phyloP scores from a whole-genome alignment of 1,139 yeast species.

The Pichia sp. region DNA sequence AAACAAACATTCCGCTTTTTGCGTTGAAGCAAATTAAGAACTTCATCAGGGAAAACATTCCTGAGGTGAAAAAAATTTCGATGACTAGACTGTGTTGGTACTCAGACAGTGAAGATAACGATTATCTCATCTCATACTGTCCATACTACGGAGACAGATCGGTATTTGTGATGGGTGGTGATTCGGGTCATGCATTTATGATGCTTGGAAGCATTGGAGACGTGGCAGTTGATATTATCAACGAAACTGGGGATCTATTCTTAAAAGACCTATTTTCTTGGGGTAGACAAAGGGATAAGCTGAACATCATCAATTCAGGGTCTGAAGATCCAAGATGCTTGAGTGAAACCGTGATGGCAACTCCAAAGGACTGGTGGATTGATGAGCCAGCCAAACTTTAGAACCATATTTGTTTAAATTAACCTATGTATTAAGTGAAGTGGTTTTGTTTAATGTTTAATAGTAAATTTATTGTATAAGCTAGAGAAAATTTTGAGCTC shows the following conservation, averaged over 20 bases:
- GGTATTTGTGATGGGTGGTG: conserved; percentile 35
- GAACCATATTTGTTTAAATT: not conserved
- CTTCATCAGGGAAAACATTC: conserved; percentile 23
- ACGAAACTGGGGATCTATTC: conserved; percentile 19
- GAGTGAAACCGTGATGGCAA: conserved; percentile 25
- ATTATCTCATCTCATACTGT: conserved; percentile 32
- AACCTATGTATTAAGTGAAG: too few species aligned
- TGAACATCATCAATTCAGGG: conserved; percentile 27
- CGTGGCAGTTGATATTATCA: conserved; percentile 23
- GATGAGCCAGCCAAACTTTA: not conserved
- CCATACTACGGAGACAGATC: conserved; percentile 29
- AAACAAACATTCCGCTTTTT: conserved; percentile 20
- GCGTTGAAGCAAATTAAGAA: conserved; percentile 24
- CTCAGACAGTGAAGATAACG: conserved; percentile 34
- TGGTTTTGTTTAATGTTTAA: too few species aligned
- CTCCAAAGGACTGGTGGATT: conserved; percentile 26
- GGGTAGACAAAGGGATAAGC: conserved; percentile 26
- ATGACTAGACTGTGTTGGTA: conserved; percentile 31
- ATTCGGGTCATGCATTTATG: conserved; percentile 36
- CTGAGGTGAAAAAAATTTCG: conserved; percentile 22
- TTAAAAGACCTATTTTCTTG: conserved; percentile 28
- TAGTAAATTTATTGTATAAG: too few species aligned
- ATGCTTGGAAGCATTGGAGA: conserved; percentile 26
- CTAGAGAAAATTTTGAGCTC: too few species aligned
- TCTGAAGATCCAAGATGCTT: conserved; percentile 28